Conservation (phyloP, 805 yeast species). For the Priceomyces castillae region DNA sequence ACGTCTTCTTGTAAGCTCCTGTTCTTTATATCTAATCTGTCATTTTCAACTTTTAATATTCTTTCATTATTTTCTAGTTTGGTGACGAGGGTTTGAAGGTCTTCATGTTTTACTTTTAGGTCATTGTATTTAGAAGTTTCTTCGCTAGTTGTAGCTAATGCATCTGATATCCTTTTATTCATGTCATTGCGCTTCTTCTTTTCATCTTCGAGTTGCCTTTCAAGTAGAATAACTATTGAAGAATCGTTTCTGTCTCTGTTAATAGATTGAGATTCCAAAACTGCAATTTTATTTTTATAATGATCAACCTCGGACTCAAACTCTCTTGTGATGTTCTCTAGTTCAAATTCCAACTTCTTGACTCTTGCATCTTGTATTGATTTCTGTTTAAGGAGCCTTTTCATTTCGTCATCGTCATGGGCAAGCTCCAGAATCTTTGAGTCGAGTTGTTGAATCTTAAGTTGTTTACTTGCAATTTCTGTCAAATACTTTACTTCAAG, state of each 20-base stretch:
- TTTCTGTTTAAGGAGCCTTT: conserved; percentile 33
- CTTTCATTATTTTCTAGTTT: conserved; percentile 30
- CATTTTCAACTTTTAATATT: conserved; percentile 28
- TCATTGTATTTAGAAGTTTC: conserved; percentile 12
- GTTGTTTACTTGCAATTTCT: conserved; percentile 32
- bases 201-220: conserved; percentile 30
- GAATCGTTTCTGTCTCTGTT: conserved; percentile 9
- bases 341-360: conserved; percentile 36
- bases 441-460: conserved; percentile 31
- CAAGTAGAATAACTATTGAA: conserved; percentile 25
- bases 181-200: conserved; percentile 26
- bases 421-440: conserved; percentile 31
- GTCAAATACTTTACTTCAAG: conserved; percentile 13
- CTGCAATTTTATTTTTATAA: conserved; percentile 25
- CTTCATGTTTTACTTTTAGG: conserved; percentile 13
- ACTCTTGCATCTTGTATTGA: conserved; percentile 37
- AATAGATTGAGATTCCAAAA: conserved; percentile 3
- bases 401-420: conserved; percentile 34
- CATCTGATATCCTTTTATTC: conserved; percentile 17
- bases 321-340: conserved; percentile 32
- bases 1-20: conserved; percentile 30
- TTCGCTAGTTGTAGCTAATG: conserved; percentile 19
- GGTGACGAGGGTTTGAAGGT: conserved; percentile 17
- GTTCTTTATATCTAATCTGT: conserved; percentile 25
- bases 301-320: conserved; percentile 33